Base-by-base conservation (phyloP, 805 yeast genomes). In the Brettanomyces naardenensis region DNA sequence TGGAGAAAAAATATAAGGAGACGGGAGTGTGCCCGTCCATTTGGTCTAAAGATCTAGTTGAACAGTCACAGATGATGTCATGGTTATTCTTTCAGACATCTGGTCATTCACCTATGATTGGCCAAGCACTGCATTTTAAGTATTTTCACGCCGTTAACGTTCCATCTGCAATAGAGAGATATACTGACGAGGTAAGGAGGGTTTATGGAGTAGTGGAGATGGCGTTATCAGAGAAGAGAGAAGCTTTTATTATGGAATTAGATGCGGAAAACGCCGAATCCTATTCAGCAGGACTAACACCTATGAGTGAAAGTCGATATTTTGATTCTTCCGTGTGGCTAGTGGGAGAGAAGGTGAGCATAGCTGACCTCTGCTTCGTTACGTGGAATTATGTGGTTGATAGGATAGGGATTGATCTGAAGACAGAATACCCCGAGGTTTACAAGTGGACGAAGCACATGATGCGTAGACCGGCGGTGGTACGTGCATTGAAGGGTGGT, bases 81-180 rank as follows among this genome's bases (percentile, higher is more conserved):
- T 89, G 97, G 96, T 68, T 90, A 28, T 89, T 86, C 54, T 89
- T 89, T 68, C 97, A 89, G 62, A 87, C 96, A 3, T 82, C 94
- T 4, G 97, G 97, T 5, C 97, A 88, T 57, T 95, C 97, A 0
- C 96, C 97, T n/a, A 89, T 89, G 95, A 84, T 89, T 50, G 97
- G 97, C 15, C 97, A 89, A 61, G 96, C 97, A 6, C 69, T 90
- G 49, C 97, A 90, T 64, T 90, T 89, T 65, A 72, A 89, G 53
- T 87, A 85, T 58, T 87, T 89, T 68, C 96, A 89, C 57, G 74
- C 89, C 5, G 80, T 80, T 43, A 79, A 79, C 38, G 87, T 89
- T 3, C 87, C 90, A 15, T 75, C 87, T 41, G 96, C 97, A 0
- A 85, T 89, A 17, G 95, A 86, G 49, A 68, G 96, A 53, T 89